Evolutionary conservation across 2,329 filamentous ascomycete genomes (phyloP).

Genomic region (Metarhizium humberi): DNA sequence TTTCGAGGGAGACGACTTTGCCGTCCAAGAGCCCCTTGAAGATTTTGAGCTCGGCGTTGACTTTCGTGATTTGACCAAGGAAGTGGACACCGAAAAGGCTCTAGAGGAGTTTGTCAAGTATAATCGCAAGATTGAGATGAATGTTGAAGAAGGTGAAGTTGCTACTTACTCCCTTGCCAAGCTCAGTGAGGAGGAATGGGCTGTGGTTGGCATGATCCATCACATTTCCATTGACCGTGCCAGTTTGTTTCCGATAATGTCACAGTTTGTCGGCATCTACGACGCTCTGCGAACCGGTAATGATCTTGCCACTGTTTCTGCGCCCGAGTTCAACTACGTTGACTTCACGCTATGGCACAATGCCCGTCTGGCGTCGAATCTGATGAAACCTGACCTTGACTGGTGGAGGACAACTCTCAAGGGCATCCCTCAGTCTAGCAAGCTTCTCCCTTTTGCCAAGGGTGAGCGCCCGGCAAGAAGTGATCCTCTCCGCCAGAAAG

Average conservation of each 20-base stretch:
- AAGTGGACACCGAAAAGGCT: constrained; percentile 6
- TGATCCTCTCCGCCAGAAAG: constrained; percentile 11
- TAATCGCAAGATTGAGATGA: constrained; percentile 15
- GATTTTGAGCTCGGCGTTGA: constrained; percentile 13
- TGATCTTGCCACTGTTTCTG: constrained; percentile 12
- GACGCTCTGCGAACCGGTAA: constrained; percentile 11
- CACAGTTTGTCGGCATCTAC: constrained; percentile 13
- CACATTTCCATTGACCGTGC: constrained; percentile 16
- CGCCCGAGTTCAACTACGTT: constrained; percentile 14
- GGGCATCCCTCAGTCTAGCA: constrained; percentile 11
- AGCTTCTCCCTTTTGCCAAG: constrained; percentile 15
- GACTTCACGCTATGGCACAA: constrained; percentile 19
- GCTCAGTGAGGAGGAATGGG: constrained; percentile 12
- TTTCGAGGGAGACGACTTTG: constrained; percentile 14
- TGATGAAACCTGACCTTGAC: constrained; percentile 15
- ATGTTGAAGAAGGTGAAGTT: constrained; percentile 14
- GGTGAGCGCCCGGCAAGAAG: constrained; percentile 10
- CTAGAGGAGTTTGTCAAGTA: constrained; percentile 11
- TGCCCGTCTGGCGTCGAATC: constrained; percentile 13
- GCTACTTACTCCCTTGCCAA: constrained; percentile 12
- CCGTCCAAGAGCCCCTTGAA: constrained; percentile 12
- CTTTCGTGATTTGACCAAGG: constrained; percentile 10
- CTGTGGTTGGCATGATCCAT: constrained; percentile 13
- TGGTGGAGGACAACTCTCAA: constrained; percentile 14
- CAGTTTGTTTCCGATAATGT: constrained; percentile 15